Evolutionary conservation across 805 yeast species (phyloP).

Genomic region (Teunomyces stri): DNA sequence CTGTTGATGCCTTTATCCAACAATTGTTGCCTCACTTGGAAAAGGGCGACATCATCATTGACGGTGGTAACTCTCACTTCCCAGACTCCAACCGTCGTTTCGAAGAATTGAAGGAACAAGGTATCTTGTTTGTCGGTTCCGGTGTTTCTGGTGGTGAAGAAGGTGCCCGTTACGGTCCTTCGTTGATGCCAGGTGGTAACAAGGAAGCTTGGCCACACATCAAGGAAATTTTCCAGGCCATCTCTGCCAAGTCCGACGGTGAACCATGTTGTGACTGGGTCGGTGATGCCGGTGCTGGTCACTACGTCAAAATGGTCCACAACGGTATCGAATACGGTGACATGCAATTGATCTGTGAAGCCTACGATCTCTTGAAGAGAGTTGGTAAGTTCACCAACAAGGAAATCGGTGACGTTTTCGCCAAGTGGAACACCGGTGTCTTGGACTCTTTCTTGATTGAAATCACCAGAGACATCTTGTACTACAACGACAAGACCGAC

Average conservation of each 20-base stretch:
- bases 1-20: slow-evolving; percentile 88
- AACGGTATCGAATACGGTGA: slow-evolving; percentile 99
- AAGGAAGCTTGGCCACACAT: slow-evolving; percentile 98
- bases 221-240: slow-evolving; percentile 93
- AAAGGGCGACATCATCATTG: slow-evolving; percentile 96
- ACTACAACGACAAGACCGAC: slow-evolving; percentile 79
- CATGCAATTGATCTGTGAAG: slow-evolving; percentile 98
- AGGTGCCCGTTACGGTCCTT: slow-evolving; percentile 99
- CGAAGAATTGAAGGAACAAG: slow-evolving; percentile 83
- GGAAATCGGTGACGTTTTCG: slow-evolving; percentile 91
- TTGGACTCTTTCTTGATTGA: slow-evolving; percentile 95
- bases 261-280: slow-evolving; percentile 99
- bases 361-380: slow-evolving; percentile 93
- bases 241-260: slow-evolving; percentile 94
- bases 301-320: slow-evolving; percentile 99
- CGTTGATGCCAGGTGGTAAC: slow-evolving; percentile 99
- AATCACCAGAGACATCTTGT: slow-evolving; percentile 92
- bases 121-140: slow-evolving; percentile 91
- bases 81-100: slow-evolving; percentile 97
- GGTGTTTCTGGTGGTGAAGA: slow-evolving; percentile 99
- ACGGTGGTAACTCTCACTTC: slow-evolving; percentile 99
- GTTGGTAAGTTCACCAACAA: slow-evolving; percentile 85
- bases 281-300: slow-evolving; percentile 99
- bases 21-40: slow-evolving; percentile 90
- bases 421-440: slow-evolving; percentile 95